Evolutionary conservation across 2,329 filamentous ascomycete genomes (phyloP).

Genomic region (Curvularia spicifera): DNA sequence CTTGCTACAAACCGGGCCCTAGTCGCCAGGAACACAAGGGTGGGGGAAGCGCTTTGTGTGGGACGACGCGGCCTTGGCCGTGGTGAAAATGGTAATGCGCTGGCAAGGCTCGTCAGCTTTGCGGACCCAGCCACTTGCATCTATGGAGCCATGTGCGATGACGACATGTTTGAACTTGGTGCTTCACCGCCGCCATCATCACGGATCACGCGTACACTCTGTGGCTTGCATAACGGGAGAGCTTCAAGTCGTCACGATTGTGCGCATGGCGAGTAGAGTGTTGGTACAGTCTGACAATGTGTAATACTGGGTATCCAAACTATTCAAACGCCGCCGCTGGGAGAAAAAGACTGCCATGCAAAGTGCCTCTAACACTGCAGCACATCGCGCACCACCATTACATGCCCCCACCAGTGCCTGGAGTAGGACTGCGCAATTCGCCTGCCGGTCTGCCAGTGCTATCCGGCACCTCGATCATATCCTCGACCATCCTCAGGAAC

Average conservation of each 20-base stretch:
- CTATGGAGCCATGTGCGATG: constrained; percentile 19
- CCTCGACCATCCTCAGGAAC: constrained; percentile 60
- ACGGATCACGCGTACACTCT: constrained; percentile 14
- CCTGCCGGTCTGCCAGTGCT: constrained; percentile 43
- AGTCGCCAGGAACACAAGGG: constrained; percentile 12
- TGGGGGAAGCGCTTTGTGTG: not conserved
- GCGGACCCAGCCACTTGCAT: constrained; percentile 12
- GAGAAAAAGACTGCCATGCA: not conserved
- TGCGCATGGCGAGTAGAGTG: not conserved
- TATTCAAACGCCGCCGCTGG: constrained; percentile 6
- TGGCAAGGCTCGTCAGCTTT: constrained; percentile 22
- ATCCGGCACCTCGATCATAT: constrained; percentile 45
- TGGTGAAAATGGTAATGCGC: constrained; percentile 21
- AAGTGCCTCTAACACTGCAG: not conserved
- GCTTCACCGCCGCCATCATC: constrained; percentile 28
- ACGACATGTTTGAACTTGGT: constrained; percentile 21
- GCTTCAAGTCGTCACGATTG: not conserved
- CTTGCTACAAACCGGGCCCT: constrained; percentile 6
- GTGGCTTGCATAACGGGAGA: not conserved
- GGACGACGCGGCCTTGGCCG: constrained; percentile 15
- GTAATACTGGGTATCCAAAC: constrained; percentile 11
- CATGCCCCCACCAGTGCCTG: constrained; percentile 16
- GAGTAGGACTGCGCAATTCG: constrained; percentile 31
- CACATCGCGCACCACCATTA: constrained; percentile 1
- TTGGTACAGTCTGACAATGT: not conserved